Evolutionary conservation across 441 rosid species (phyloP).

Genomic region (Sinapis alba): DNA sequence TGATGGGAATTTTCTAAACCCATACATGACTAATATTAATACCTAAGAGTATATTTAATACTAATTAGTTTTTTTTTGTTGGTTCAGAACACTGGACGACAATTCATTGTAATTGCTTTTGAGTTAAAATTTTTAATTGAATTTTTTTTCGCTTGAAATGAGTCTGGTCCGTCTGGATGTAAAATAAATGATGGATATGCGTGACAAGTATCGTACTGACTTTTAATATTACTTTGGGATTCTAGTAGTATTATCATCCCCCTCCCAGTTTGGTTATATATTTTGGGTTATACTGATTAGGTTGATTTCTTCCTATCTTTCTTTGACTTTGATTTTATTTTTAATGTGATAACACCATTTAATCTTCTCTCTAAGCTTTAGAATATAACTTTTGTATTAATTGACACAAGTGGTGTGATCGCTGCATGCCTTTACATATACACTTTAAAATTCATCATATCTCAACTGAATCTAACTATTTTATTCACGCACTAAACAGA

Average conservation of each 20-base stretch:
- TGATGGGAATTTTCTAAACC: conserved; percentile 7
- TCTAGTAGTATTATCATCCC: conserved; percentile 3
- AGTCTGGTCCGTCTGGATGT: neutral
- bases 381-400: conserved; percentile 36
- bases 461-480: conserved; percentile 39
- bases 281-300: conserved; percentile 8
- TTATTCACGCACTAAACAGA: conserved; percentile 36
- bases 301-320: conserved; percentile 18
- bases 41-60: neutral
- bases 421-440: conserved; percentile 36
- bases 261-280: neutral
- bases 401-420: conserved; percentile 37
- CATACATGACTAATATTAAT: neutral
- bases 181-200: neutral
- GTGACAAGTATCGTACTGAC: neutral
- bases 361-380: conserved; percentile 29
- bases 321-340: conserved; percentile 33
- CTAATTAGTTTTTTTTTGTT: neutral
- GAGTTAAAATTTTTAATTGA: neutral
- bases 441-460: conserved; percentile 22
- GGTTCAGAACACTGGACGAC: neutral
- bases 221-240: conserved; percentile 4
- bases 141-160: neutral
- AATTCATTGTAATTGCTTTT: neutral
- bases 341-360: conserved; percentile 25